Conservation (phyloP, 2,329 filamentous ascomycete species). For the Trichoderma koningiopsis region DNA sequence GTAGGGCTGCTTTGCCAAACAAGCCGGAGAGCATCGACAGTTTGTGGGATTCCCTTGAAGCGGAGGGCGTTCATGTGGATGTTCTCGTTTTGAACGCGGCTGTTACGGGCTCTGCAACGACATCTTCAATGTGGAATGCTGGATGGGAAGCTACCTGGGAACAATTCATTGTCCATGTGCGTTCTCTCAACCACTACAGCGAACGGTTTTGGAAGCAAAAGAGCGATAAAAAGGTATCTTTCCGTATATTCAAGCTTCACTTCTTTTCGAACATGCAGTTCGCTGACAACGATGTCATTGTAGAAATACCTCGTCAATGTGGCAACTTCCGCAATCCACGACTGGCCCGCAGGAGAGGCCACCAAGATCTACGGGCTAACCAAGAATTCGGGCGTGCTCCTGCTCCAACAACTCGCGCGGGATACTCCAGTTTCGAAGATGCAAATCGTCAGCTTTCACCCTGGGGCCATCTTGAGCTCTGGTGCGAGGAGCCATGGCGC, state of each 20-base stretch:
- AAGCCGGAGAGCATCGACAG: conserved; percentile 31
- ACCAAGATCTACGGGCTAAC: conserved; percentile 37
- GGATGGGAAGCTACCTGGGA: conserved; percentile 25
- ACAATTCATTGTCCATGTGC: conserved; percentile 26
- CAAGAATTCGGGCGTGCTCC: conserved; percentile 39
- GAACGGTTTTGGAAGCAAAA: conserved; percentile 33
- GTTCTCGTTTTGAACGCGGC: conserved; percentile 34
- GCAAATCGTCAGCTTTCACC: conserved; percentile 44
- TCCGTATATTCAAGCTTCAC: background rate
- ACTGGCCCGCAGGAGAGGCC: conserved; percentile 24
- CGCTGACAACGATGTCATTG: conserved; percentile 3
- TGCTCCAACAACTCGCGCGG: conserved; percentile 40
- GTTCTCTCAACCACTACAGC: conserved; percentile 24
- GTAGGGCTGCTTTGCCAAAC: conserved; percentile 30
- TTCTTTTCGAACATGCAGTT: background rate
- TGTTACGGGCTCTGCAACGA: background rate
- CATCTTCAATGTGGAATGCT: conserved; percentile 11
- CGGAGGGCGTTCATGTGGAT: conserved; percentile 31
- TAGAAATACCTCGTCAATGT: conserved; percentile 20
- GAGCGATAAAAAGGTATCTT: conserved; percentile 23
- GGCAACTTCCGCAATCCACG: conserved; percentile 30
- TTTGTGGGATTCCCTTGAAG: conserved; percentile 37
- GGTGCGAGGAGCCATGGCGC: conserved; percentile 28
- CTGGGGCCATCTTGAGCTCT: conserved; percentile 39
- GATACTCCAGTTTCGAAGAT: conserved; percentile 36